phyloP scores from a whole-genome alignment of 495 filamentous ascomycete species.

The Parmelia sp. region DNA sequence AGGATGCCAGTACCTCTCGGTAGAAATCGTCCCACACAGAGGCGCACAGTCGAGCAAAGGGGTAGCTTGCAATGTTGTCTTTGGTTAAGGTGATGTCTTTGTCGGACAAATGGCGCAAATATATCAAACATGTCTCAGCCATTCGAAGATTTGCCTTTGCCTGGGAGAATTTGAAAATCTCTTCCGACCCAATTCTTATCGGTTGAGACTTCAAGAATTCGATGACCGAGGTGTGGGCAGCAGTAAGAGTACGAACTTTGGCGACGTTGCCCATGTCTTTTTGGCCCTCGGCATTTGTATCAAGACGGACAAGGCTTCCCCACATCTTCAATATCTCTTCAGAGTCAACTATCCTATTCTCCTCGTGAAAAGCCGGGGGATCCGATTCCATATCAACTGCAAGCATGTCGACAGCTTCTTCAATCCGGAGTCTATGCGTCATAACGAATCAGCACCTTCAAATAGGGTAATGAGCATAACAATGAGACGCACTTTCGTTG shows the following conservation, averaged over 20 bases:
- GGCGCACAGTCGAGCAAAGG: background rate
- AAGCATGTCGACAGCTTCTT: background rate
- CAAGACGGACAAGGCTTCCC: background rate
- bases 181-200: background rate
- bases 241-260: background rate
- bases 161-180: background rate
- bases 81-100: background rate
- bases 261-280: background rate
- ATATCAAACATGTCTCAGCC: background rate
- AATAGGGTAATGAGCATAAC: no score
- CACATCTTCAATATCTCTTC: background rate
- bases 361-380: background rate
- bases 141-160: background rate
- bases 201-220: background rate
- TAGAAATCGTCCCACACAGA: background rate
- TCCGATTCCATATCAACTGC: background rate
- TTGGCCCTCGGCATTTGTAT: background rate
- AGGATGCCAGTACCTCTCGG: background rate
- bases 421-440: background rate
- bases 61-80: background rate
- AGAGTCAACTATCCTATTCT: background rate
- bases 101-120: background rate
- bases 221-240: background rate
- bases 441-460: no score
- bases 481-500: background rate